Evolutionary conservation across 2,329 filamentous ascomycete genomes (phyloP), one percentile per base, ranked within the genome.

Genomic region (Aspergillus sp.): DNA sequence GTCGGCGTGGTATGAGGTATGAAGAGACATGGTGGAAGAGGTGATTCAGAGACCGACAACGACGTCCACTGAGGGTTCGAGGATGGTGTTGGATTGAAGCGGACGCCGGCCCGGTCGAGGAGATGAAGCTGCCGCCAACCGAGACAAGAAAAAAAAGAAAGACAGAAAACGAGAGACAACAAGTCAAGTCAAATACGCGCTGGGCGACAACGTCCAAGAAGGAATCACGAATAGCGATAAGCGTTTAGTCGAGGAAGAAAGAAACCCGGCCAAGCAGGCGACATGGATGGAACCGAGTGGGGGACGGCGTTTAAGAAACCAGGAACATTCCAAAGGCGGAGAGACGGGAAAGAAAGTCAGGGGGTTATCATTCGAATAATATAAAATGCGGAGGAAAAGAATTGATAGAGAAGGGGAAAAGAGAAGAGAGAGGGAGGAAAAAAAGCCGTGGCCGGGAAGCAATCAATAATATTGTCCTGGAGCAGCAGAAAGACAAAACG

Each of bases 1-100:
- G 55, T 83, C 80, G 50, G 78, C 78, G 59, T 82, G 77, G 57
- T 82, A 81, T 44, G 73, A 65, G 31, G 66, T 65, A 35, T 69
- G 68, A 42, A 70, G 68, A 27, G 68, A 64, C 68, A 72, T 72
- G 52, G 44, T 56, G 52, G 36, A 35, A 31, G 38, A 12, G 11
- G 12, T 36, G 34, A 33, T 33, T 40, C 10, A 27, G 36, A 31
- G 37, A 34, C 41, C 45, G 41, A 42, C 38, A 35, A 48, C 48
- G 50, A 53, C 48, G 45, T 39, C 48, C 48, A 19, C 19, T 19
- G 44, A 37, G 10, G 35, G 11, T 34, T 9, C 12, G 33, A 13
- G 33, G 33, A 34, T 19, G 33, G 33, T 34, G 33, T n/a, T 19
- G 34, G 19, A 19, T 27, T 26, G 19, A 26, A 36, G 34, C 34